A percentile compares a stretch with the other conserved stretches of the same genome.
Evolutionary conservation across 805 yeast genomes (phyloP).

Genomic region (Kluyveromyces aestuarii): DNA sequence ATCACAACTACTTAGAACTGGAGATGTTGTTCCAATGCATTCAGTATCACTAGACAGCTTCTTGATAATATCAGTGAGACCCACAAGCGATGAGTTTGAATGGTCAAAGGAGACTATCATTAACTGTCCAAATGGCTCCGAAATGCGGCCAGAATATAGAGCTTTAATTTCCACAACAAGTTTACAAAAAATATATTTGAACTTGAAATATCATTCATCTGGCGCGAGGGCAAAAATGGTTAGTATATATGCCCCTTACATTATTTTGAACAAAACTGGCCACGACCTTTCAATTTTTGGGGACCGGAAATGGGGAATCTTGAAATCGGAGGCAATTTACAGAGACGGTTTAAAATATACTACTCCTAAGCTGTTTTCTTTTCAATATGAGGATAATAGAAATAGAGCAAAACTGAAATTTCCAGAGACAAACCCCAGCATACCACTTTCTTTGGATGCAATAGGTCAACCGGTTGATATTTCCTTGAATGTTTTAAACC

Average conservation of each 20-base stretch:
- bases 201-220: slow-evolving; percentile 51
- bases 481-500: slow-evolving; percentile 39
- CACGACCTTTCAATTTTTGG: slow-evolving; percentile 49
- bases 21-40: slow-evolving; percentile 66
- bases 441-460: slow-evolving; percentile 76
- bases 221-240: slow-evolving; percentile 49
- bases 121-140: slow-evolving; percentile 44
- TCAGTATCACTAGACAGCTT: slow-evolving; percentile 68
- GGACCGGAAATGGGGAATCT: slow-evolving; percentile 44
- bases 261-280: slow-evolving; percentile 74
- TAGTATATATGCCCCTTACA: slow-evolving; percentile 74
- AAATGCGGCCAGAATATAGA: slow-evolving; percentile 45
- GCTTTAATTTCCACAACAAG: slow-evolving; percentile 46
- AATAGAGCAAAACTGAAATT: slow-evolving; percentile 60
- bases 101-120: slow-evolving; percentile 31
- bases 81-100: slow-evolving; percentile 34
- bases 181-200: slow-evolving; percentile 59
- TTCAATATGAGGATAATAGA: slow-evolving; percentile 45
- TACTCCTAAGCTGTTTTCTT: slow-evolving; percentile 78
- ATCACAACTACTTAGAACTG: slow-evolving; percentile 52
- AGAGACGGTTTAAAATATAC: slow-evolving; percentile 27
- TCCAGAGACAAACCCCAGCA: slow-evolving; percentile 63
- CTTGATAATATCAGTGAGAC: slow-evolving; percentile 60
- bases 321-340: slow-evolving; percentile 32
- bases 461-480: slow-evolving; percentile 72